phyloP scores from a whole-genome alignment of 2,329 filamentous ascomycete genomes.

The Aquanectria penicillioides region DNA sequence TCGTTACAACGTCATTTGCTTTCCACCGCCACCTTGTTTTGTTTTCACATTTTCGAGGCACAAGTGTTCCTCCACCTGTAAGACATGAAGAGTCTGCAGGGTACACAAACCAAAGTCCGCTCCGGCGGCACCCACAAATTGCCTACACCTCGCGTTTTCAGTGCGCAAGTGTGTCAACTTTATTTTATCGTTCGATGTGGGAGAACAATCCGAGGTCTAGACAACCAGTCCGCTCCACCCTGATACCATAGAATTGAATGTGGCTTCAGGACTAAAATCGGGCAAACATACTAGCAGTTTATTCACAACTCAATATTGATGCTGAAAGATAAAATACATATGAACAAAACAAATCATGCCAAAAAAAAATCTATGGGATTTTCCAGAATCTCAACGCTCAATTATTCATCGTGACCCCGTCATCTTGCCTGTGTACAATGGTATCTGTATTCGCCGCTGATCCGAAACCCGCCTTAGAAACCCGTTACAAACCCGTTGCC shows the following conservation, averaged over 20 bases:
- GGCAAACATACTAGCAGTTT: conserved; percentile 54
- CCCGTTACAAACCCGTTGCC: conserved; percentile 29
- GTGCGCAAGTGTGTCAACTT: conserved; percentile 70
- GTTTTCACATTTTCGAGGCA: not conserved
- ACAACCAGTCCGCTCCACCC: conserved; percentile 76
- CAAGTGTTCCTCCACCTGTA: conserved; percentile 12
- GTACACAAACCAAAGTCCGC: conserved; percentile 32
- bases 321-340: not conserved
- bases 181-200: conserved; percentile 66
- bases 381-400: not conserved
- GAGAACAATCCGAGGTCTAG: conserved; percentile 72
- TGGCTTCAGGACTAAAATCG: conserved; percentile 71
- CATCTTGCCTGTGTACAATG: conserved; percentile 18
- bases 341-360: too few relatives aligned
- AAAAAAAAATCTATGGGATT: too few relatives aligned
- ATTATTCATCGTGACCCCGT: conserved; percentile 8
- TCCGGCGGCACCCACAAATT: conserved; percentile 61
- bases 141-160: conserved; percentile 69
- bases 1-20: not conserved
- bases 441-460: conserved; percentile 21
- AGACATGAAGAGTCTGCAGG: not conserved
- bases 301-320: conserved; percentile 2
- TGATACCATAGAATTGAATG: conserved; percentile 65
- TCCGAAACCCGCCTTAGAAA: conserved; percentile 30
- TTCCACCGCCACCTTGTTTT: not conserved